Percentiles rank a stretch among this genome's conserved stretches.
Evolutionary conservation across 768 basidiomycete genomes (phyloP).

Genomic region (Xerocomus spinulosus): DNA sequence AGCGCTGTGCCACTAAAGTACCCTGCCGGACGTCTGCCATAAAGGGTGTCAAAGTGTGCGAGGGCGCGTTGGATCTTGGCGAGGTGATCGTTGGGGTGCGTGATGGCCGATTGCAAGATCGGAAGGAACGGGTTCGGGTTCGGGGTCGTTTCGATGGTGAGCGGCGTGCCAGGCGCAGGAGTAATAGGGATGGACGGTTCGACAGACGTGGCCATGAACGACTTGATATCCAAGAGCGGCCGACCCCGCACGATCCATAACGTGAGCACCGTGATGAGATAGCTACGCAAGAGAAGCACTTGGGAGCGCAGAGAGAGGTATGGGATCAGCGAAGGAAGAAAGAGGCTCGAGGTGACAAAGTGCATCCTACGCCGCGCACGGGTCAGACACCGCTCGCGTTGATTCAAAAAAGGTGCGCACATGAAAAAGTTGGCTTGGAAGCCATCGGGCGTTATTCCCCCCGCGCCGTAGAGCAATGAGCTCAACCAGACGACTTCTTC

Average conservation of each 20-base stretch:
- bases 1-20: conserved; percentile 30
- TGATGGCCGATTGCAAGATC: conserved; percentile 35
- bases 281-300: conserved; percentile 27
- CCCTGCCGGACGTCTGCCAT: conserved; percentile 23
- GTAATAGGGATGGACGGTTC: conserved; percentile 8
- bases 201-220: conserved; percentile 28
- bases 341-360: conserved; percentile 28
- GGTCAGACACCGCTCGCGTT: not conserved
- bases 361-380: conserved; percentile 20
- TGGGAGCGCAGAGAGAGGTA: conserved; percentile 14
- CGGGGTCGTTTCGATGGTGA: conserved; percentile 11
- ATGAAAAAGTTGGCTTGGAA: conserved; percentile 41
- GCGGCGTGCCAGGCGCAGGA: not conserved
- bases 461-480: conserved; percentile 51
- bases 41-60: conserved; percentile 31
- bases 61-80: conserved; percentile 32
- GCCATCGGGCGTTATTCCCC: conserved; percentile 53
- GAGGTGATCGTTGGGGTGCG: conserved; percentile 33
- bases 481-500: conserved; percentile 60
- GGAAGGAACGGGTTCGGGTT: conserved; percentile 39
- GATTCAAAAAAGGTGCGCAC: conserved; percentile 29
- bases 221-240: conserved; percentile 29
- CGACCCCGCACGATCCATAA: conserved; percentile 31
- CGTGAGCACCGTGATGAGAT: conserved; percentile 20
- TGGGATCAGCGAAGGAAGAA: conserved; percentile 24